Conservation (phyloP, 148 eudicot species). For the Persicaria maculosa region DNA sequence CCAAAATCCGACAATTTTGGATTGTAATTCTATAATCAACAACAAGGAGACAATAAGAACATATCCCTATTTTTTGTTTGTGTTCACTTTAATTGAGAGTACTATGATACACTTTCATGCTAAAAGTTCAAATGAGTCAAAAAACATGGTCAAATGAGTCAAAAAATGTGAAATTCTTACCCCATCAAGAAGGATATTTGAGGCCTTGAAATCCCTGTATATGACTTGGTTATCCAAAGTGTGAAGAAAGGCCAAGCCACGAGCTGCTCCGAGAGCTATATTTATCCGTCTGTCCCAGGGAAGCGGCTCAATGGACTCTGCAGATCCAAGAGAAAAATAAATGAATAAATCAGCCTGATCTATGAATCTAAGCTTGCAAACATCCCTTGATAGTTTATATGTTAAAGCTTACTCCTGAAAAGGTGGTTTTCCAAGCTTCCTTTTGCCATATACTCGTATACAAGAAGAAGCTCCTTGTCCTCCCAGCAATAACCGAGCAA, state of each 20-base stretch:
- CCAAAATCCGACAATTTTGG: slow-evolving; percentile 11
- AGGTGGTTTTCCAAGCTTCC: slow-evolving; percentile 65
- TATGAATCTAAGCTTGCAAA: background rate
- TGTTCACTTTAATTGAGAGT: background rate
- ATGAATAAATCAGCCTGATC: background rate
- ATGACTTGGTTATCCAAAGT: slow-evolving; percentile 8
- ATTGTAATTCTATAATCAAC: slow-evolving; percentile 1
- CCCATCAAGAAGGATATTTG: slow-evolving; percentile 16
- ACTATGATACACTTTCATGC: slow-evolving; percentile 14
- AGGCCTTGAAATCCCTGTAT: slow-evolving; percentile 15
- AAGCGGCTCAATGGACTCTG: slow-evolving; percentile 13
- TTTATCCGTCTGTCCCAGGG: slow-evolving; percentile 16
- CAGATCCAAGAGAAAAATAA: background rate
- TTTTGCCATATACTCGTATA: slow-evolving; percentile 51
- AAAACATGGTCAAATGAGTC: background rate
- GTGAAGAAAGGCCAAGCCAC: slow-evolving; percentile 14
- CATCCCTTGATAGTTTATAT: background rate
- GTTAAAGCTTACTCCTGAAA: slow-evolving; percentile 36
- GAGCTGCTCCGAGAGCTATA: slow-evolving; percentile 17
- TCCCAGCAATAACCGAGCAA: slow-evolving; percentile 57
- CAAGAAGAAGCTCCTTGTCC: slow-evolving; percentile 48
- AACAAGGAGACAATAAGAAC: background rate
- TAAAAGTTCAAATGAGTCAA: background rate
- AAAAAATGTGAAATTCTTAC: background rate
- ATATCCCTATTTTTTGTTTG: background rate